Evolutionary conservation across 805 yeast genomes (phyloP), one percentile per base, ranked within the genome.

Genomic region (Starmerella stigmatis): DNA sequence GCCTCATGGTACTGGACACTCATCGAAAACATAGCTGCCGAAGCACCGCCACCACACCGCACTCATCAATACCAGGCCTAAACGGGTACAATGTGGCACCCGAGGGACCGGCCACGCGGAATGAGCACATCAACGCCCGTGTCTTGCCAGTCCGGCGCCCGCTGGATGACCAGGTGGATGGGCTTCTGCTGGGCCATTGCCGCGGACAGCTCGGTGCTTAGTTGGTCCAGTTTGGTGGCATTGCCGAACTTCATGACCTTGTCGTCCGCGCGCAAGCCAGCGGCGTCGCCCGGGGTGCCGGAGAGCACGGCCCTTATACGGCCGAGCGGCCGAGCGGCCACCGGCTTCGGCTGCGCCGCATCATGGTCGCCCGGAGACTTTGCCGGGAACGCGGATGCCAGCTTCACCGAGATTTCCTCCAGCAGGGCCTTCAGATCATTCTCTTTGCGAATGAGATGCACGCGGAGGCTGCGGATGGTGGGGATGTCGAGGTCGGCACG

Each of bases 401-500:
- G 59, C 30, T 70, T 69, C 7, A 45, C 48, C 27, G 75, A 76
- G 7, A 85, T 60, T 19, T 66, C 60, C 5, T 63, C 59, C 53
- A 78, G 58, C 7, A 84, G 63, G 13, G 56, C 60, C 39, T 67
- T 68, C 51, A 78, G 68, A 62, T 89, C 96, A 57, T 86, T 88
- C 47, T 79, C 68, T 31, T 81, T 65, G 43, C 81, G 67, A 28
- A 81, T 76, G 26, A 88, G 75, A 56, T 72, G 73, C 9, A 77
- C 72, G 47, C 96, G 65, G 1, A 78, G 58, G 9, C 73, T 60
- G 43, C 94, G 66, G 11, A 86, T 55, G 42, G 72, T 73, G 2
- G 86, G 75, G 4, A 89, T 81, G 56, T 89, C 94, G 22, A 89
- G 71, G 57, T 89, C 96, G 15, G 68, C 61, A 34, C 96, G 66